These are phyloP conservation scores for Alternaria angustiovoidea DNA, from an alignment of 2,329 filamentous ascomycete genomes.

Conservation along the genomic window DNA sequence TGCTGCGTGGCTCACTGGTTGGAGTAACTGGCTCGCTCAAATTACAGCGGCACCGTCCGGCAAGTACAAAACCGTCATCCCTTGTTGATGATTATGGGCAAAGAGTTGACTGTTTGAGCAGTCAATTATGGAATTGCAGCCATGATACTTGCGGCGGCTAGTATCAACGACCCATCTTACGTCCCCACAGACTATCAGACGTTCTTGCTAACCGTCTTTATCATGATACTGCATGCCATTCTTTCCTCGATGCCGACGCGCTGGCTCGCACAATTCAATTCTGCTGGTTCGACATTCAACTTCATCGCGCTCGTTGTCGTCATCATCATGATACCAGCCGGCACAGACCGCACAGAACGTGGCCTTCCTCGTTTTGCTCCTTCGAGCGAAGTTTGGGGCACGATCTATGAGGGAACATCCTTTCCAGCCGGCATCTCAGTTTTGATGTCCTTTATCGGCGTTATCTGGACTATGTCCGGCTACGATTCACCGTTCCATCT, in stretches of 20 bases:
- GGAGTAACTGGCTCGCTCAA: constrained; percentile 75
- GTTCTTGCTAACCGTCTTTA: constrained; percentile 70
- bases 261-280: constrained; percentile 75
- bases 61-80: constrained; percentile 17
- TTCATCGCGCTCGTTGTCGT: constrained; percentile 71
- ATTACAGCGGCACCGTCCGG: constrained; percentile 69
- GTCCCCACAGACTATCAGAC: constrained; percentile 71
- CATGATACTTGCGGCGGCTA: constrained; percentile 75
- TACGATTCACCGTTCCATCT: constrained; percentile 76
- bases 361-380: constrained; percentile 66
- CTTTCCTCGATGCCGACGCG: constrained; percentile 76
- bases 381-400: constrained; percentile 69
- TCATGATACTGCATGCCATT: constrained; percentile 72
- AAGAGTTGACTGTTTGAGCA: constrained; percentile 19
- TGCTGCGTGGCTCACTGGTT: constrained; percentile 73
- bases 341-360: constrained; percentile 59
- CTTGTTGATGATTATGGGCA: not conserved
- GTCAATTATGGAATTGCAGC: constrained; percentile 72
- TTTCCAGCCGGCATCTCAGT: constrained; percentile 73
- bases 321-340: constrained; percentile 73
- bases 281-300: constrained; percentile 74
- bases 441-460: constrained; percentile 74
- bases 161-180: constrained; percentile 73
- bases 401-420: constrained; percentile 71
- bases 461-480: constrained; percentile 74